Evolutionary conservation across 2,329 filamentous ascomycete species (phyloP), one percentile per base, ranked within the genome.

Genomic region (Fusarium sp.): DNA sequence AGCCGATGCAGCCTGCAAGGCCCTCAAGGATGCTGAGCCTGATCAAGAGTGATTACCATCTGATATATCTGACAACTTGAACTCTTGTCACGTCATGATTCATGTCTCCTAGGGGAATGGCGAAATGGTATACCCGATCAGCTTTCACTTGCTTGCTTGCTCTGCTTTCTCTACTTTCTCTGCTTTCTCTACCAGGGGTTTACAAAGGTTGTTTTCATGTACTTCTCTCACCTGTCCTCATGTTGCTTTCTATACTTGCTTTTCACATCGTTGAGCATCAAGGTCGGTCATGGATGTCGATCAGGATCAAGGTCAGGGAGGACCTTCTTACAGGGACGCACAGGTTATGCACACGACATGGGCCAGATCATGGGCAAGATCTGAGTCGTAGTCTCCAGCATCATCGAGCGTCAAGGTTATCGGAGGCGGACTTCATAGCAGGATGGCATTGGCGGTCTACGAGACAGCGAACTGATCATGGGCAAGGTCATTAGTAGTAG

Each of bases 401-500:
- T 19, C 19, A 3, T 19, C 19, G 19, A 19, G 19, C 19, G 2
- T 19, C 19, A 19, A 19, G 19, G 19, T 19, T 19, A 19, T 19
- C 3, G 19, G 29, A 31, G 26, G 26, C 26, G 26, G 7, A 15
- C 13, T 19, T 35, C n/a, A 35, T 9, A 35, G n/a, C 13, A 19
- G 32, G 32, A n/a, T 7, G n/a, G n/a, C 1, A 19, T 7, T 8
- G 32, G 10, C 34, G 7, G 15, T 35, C 34, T 5, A 35, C 7
- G 31, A 19, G 25, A 31, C 32, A 22, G 28, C 36, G 31, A 35
- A 48, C 35, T 29, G 51, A 29, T 41, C 36, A 28, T 41, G 44
- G 36, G 43, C 38, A 48, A 46, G 41, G 24, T 49, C 13, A 10
- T 15, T 6, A 49, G 13, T 43, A 38, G 43, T 32, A 49, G 44